A percentile compares a stretch with the other conserved stretches of the same genome.
These are phyloP conservation scores for Aspergillus puulaauensis DNA, from an alignment of 2,329 filamentous ascomycete species.

Conservation along the genomic window DNA sequence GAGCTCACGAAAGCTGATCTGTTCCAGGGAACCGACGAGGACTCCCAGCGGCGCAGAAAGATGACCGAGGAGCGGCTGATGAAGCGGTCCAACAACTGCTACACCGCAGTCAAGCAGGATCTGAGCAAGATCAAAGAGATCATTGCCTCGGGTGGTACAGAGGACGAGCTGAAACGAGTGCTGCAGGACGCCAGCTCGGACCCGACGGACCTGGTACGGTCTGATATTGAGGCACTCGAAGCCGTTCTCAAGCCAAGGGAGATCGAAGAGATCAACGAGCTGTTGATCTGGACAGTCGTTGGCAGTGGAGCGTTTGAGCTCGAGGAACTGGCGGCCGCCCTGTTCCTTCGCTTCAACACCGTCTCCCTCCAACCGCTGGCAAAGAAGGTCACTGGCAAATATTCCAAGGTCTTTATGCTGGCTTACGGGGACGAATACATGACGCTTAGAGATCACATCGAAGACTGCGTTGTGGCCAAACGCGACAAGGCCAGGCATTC, in stretches of 20 bases:
- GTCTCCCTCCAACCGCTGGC: conserved; percentile 8
- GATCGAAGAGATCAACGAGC: conserved; percentile 8
- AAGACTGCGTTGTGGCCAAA: too few species aligned
- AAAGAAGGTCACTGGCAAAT: background rate
- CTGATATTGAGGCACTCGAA: too few species aligned
- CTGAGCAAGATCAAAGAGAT: conserved; percentile 8
- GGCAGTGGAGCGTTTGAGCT: background rate
- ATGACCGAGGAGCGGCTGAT: background rate
- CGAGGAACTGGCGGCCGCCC: background rate
- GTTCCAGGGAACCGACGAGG: too few species aligned
- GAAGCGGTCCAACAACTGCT: conserved; percentile 6
- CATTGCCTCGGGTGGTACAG: conserved; percentile 4
- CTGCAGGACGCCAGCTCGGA: too few species aligned
- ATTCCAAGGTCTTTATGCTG: too few species aligned
- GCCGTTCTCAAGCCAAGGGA: conserved; percentile 1
- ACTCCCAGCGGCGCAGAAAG: too few species aligned
- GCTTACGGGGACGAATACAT: too few species aligned
- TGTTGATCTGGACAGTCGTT: conserved; percentile 5
- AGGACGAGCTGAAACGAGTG: background rate
- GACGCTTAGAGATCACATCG: too few species aligned
- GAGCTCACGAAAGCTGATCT: too few species aligned
- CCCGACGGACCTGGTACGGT: too few species aligned
- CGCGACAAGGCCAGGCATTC: too few species aligned
- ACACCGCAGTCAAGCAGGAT: conserved; percentile 1
- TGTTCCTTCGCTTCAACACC: conserved; percentile 7